A percentile compares a stretch with the other conserved stretches of the same genome.
These are phyloP conservation scores for Fomitopsis pinicola DNA, from an alignment of 1,284 basidiomycete genomes.

Conservation along the genomic window DNA sequence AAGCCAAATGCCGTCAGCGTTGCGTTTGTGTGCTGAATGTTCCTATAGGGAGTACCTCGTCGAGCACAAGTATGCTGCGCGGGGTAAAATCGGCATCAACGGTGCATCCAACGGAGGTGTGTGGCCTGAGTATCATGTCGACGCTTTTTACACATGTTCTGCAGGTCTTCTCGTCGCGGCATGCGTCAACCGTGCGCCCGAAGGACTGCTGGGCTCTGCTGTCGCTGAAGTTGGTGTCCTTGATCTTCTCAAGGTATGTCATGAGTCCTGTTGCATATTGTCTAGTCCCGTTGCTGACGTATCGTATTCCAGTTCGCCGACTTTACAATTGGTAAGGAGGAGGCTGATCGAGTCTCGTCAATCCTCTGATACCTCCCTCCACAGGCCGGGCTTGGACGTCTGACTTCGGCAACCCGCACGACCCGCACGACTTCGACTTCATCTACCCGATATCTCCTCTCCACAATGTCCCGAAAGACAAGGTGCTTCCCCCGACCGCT, in stretches of 20 bases:
- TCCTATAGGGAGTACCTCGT: slow-evolving; percentile 61
- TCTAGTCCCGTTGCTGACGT: neutral
- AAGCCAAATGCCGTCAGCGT: slow-evolving; percentile 18
- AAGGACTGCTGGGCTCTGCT: slow-evolving; percentile 77
- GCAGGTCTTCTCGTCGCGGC: slow-evolving; percentile 74
- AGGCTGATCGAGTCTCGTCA: neutral
- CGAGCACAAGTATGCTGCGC: slow-evolving; percentile 63
- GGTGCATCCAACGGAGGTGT: slow-evolving; percentile 77
- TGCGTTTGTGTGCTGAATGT: neutral
- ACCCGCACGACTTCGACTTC: slow-evolving; percentile 77
- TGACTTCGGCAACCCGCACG: slow-evolving; percentile 80
- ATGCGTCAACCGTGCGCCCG: slow-evolving; percentile 75
- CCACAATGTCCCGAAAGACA: slow-evolving; percentile 66
- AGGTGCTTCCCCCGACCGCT: slow-evolving; percentile 60
- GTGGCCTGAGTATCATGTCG: slow-evolving; percentile 8
- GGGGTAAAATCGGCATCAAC: slow-evolving; percentile 75
- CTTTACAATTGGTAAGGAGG: slow-evolving; percentile 63
- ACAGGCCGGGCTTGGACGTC: slow-evolving; percentile 73
- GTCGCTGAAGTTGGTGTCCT: slow-evolving; percentile 80
- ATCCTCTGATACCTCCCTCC: neutral
- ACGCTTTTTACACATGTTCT: neutral
- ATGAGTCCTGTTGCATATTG: neutral
- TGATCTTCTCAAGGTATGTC: slow-evolving; percentile 70
- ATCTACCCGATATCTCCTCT: slow-evolving; percentile 75
- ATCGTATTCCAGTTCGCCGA: slow-evolving; percentile 52